phyloP scores from a whole-genome alignment of 2,329 filamentous ascomycete species.

The Talaromyces sp. region DNA sequence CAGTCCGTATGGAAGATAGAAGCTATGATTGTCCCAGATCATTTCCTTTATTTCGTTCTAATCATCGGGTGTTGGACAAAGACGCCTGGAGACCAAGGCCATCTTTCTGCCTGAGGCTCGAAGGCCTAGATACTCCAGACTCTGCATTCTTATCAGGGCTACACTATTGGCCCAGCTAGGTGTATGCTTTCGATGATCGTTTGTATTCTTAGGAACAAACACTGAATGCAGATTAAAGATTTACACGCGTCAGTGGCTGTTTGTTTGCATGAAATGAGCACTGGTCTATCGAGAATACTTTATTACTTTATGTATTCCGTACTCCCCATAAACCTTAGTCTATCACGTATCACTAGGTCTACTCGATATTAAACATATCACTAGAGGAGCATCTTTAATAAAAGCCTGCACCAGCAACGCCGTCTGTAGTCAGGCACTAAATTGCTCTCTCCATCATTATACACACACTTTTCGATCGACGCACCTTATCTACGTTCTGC shows the following conservation, averaged over 20 bases:
- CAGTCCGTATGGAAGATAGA: not conserved
- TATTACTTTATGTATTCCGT: not conserved
- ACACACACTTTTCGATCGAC: not conserved
- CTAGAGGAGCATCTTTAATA: not conserved
- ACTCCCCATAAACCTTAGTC: not conserved
- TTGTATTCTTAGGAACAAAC: not conserved
- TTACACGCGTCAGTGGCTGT: not conserved
- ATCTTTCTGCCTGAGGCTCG: not conserved
- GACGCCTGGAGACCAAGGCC: not conserved
- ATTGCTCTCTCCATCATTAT: not conserved
- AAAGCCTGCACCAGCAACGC: too few species aligned
- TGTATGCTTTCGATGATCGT: not conserved
- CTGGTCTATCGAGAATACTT: not conserved
- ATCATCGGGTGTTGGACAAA: not conserved
- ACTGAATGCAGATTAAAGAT: not conserved
- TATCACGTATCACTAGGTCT: not conserved
- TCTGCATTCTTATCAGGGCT: not conserved
- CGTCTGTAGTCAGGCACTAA: too few species aligned
- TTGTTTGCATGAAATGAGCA: not conserved
- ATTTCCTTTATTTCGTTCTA: not conserved
- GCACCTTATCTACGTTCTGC: not conserved
- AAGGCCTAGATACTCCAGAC: not conserved
- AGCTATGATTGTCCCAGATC: not conserved
- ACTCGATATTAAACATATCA: not conserved
- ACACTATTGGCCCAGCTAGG: not conserved